Conservation (phyloP, 257 asterid genomes). For the Salvia miltiorrhiza region DNA sequence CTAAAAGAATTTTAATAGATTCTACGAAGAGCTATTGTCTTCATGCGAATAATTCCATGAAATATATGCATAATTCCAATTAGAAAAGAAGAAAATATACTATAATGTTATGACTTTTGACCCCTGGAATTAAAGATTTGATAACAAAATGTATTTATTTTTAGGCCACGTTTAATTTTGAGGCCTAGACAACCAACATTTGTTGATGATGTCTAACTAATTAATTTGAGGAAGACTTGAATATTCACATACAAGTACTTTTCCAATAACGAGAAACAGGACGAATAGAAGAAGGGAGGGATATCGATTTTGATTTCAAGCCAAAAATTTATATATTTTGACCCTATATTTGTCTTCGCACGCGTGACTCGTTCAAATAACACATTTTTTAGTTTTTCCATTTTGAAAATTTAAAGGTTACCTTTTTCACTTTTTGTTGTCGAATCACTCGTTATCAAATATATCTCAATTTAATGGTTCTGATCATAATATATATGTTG, state of each 20-base stretch:
- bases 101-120: neutral
- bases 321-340: conserved; percentile 1
- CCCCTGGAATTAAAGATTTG: neutral
- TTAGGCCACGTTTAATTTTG: too few species aligned
- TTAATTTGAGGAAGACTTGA: conserved; percentile 1
- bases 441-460: too few species aligned
- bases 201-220: conserved; percentile 1
- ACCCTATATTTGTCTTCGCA: conserved; percentile 7
- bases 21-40: too few species aligned
- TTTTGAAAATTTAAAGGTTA: too few species aligned
- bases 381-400: neutral
- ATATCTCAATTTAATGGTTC: too few species aligned
- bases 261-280: neutral
- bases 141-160: too few species aligned
- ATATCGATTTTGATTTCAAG: neutral
- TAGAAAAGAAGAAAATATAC: neutral
- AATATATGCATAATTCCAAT: neutral
- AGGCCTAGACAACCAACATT: neutral
- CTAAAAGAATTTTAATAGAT: too few species aligned
- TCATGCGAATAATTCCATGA: too few species aligned
- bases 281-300: neutral
- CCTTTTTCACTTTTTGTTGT: too few species aligned
- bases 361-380: conserved; percentile 8
- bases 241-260: conserved; percentile 1
- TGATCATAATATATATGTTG: too few species aligned